phyloP scores from a whole-genome alignment of 768 basidiomycete species.

The Lyophyllum decastes region DNA sequence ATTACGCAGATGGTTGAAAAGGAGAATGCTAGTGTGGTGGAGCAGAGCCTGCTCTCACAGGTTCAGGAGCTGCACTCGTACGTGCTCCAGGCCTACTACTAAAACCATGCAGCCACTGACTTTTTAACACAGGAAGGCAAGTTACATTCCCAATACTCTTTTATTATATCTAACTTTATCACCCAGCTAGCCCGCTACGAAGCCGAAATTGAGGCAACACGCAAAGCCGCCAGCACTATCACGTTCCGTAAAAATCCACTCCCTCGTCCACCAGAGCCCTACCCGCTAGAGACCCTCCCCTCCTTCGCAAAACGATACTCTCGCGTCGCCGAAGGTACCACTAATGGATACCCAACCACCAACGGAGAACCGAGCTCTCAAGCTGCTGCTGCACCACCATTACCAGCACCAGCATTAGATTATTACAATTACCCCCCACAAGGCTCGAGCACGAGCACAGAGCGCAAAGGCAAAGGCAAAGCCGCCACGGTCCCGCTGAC shows the following conservation, averaged over 20 bases:
- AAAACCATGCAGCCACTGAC: not conserved
- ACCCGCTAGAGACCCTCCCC: constrained; percentile 43
- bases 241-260: constrained; percentile 48
- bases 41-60: constrained; percentile 33
- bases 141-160: not conserved
- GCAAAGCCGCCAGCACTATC: constrained; percentile 27
- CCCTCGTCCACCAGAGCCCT: constrained; percentile 56
- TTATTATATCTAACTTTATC: not conserved
- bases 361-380: not conserved
- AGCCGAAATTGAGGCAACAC: constrained; percentile 37
- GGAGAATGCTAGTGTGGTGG: constrained; percentile 35
- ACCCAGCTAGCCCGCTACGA: constrained; percentile 26
- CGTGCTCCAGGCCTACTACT: constrained; percentile 7
- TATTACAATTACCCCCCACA: not conserved
- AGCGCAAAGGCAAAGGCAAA: constrained; percentile 3
- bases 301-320: constrained; percentile 31
- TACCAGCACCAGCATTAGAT: not conserved
- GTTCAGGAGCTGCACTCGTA: constrained; percentile 34
- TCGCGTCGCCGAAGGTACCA: not conserved
- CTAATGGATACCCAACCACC: not conserved
- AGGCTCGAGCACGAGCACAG: not conserved
- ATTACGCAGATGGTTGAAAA: constrained; percentile 30
- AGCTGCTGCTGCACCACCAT: not conserved
- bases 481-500: no score
- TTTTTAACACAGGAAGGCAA: constrained; percentile 20